Evolutionary conservation across 768 basidiomycete species (phyloP).

Genomic region (Macrocybe gigantea): DNA sequence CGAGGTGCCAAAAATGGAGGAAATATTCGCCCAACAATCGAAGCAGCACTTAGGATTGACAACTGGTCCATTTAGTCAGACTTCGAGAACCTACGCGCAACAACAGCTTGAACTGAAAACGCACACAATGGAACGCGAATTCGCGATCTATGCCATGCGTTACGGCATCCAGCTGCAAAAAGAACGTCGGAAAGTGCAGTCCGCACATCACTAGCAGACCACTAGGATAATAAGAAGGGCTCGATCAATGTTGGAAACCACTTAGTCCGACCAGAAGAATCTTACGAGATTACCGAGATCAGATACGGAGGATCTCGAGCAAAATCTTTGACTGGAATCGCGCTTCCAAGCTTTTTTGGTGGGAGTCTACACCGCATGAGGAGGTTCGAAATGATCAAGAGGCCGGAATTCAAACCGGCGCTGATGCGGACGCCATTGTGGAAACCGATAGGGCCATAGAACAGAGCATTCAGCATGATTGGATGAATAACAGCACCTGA

Average conservation of each 20-base stretch:
- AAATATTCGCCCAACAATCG: conserved; percentile 16
- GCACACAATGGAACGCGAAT: conserved; percentile 37
- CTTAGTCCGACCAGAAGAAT: not conserved
- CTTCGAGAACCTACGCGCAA: not conserved
- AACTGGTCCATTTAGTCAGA: conserved; percentile 5
- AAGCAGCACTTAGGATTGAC: conserved; percentile 22
- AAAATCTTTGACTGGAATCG: not conserved
- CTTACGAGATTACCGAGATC: conserved; percentile 2
- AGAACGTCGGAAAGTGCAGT: conserved; percentile 29
- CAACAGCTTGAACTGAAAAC: conserved; percentile 3
- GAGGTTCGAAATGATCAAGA: conserved; percentile 10
- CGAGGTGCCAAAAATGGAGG: conserved; percentile 21
- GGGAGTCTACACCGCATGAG: conserved; percentile 10
- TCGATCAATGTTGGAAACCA: not conserved
- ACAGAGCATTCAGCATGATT: conserved; percentile 38
- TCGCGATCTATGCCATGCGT: conserved; percentile 19
- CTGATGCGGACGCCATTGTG: conserved; percentile 11
- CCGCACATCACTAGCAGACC: conserved; percentile 4
- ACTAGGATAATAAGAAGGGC: not conserved
- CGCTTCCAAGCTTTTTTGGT: conserved; percentile 1
- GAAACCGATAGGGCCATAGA: conserved; percentile 13
- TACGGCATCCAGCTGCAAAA: conserved; percentile 29
- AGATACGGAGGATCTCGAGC: conserved; percentile 8
- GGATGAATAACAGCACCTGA: conserved; percentile 36
- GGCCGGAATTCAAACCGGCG: conserved; percentile 9